phyloP scores from a whole-genome alignment of 495 filamentous ascomycete species.

The Penicillium lividum region DNA sequence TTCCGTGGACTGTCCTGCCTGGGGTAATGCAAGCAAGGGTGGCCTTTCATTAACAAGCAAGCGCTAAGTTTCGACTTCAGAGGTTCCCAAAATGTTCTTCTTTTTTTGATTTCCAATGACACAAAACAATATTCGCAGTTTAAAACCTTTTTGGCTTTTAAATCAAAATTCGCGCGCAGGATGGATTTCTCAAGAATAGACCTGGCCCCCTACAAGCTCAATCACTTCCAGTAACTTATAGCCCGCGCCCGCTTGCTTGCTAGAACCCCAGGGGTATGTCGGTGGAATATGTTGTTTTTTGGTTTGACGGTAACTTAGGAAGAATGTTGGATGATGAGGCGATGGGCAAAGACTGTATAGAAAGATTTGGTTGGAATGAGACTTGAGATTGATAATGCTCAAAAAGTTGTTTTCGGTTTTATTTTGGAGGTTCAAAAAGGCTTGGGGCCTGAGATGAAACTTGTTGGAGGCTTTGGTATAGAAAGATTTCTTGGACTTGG shows the following conservation, averaged over 20 bases:
- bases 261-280: not conserved
- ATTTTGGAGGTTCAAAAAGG: too few relatives aligned
- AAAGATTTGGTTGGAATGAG: too few relatives aligned
- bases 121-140: not conserved
- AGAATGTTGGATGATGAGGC: too few relatives aligned
- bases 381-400: too few relatives aligned
- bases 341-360: too few relatives aligned
- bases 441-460: too few relatives aligned
- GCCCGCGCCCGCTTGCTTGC: conserved; percentile 5
- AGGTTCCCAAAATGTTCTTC: conserved; percentile 2
- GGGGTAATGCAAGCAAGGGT: not conserved
- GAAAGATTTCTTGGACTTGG: too few relatives aligned
- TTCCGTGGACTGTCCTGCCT: not conserved
- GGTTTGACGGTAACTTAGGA: not conserved
- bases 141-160: conserved; percentile 4
- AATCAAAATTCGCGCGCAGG: conserved; percentile 1
- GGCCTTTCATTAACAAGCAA: conserved; percentile 5
- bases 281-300: not conserved
- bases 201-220: conserved; percentile 14
- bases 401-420: too few relatives aligned
- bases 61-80: conserved; percentile 16
- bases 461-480: too few relatives aligned
- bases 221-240: conserved; percentile 9
- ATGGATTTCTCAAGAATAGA: conserved; percentile 4
- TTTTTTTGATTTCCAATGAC: conserved; percentile 10